phyloP scores from a whole-genome alignment of 2,329 filamentous ascomycete species.

The Nemania sp. region DNA sequence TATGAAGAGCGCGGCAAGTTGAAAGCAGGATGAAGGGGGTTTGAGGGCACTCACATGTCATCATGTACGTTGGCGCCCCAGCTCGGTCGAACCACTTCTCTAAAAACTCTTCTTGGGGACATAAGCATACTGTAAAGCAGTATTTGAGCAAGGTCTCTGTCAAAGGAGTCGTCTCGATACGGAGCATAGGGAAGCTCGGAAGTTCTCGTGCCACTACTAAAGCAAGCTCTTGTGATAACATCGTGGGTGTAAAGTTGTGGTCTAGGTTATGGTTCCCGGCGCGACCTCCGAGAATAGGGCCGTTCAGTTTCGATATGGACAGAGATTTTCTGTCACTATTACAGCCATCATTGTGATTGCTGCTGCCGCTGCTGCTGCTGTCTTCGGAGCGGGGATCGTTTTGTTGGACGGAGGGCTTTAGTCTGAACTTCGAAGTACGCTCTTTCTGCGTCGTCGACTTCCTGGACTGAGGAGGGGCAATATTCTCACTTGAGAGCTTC shows the following conservation, averaged over 20 bases:
- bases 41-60: slow-evolving; percentile 34
- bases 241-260: slow-evolving; percentile 32
- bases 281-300: neutral
- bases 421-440: slow-evolving; percentile 41
- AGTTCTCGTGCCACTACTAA: slow-evolving; percentile 40
- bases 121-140: slow-evolving; percentile 42
- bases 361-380: slow-evolving; percentile 1
- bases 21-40: neutral
- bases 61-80: slow-evolving; percentile 42
- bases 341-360: slow-evolving; percentile 7
- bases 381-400: slow-evolving; percentile 3
- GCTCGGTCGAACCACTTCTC: slow-evolving; percentile 42
- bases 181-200: slow-evolving; percentile 39
- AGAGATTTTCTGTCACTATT: slow-evolving; percentile 7
- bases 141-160: slow-evolving; percentile 42
- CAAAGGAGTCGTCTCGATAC: slow-evolving; percentile 41
- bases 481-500: slow-evolving; percentile 38
- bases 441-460: slow-evolving; percentile 40
- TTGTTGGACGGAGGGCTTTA: slow-evolving; percentile 30
- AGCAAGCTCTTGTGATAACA: slow-evolving; percentile 39
- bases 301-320: slow-evolving; percentile 5
- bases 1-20: neutral
- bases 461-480: slow-evolving; percentile 33
- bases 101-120: slow-evolving; percentile 38
- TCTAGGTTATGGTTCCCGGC: slow-evolving; percentile 14